phyloP scores from a whole-genome alignment of 2,329 filamentous ascomycete genomes.

The Apiospora arundinis region DNA sequence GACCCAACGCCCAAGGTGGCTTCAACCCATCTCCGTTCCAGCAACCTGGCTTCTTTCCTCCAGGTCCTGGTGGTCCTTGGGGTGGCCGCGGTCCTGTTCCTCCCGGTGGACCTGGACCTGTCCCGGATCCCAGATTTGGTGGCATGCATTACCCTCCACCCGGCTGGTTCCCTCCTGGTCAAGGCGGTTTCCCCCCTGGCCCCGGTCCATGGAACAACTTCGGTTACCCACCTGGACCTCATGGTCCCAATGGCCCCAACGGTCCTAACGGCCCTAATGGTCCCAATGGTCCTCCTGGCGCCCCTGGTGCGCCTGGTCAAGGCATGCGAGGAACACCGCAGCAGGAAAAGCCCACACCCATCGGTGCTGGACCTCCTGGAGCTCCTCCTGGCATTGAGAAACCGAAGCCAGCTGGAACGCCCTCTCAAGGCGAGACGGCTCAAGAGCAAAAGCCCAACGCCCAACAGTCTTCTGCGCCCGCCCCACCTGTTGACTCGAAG shows the following conservation, averaged over 20 bases:
- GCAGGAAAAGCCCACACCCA: slow-evolving; percentile 56
- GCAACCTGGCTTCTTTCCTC: slow-evolving; percentile 55
- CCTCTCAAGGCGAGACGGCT: slow-evolving; percentile 52
- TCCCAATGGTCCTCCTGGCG: slow-evolving; percentile 49
- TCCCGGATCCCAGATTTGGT: slow-evolving; percentile 67
- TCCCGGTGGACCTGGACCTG: slow-evolving; percentile 66
- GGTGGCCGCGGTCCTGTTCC: slow-evolving; percentile 52
- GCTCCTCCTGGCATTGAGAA: slow-evolving; percentile 55
- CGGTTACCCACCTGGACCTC: slow-evolving; percentile 66
- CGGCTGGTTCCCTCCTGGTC: slow-evolving; percentile 80
- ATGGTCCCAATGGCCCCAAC: slow-evolving; percentile 56
- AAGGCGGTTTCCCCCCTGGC: slow-evolving; percentile 69
- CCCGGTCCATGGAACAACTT: slow-evolving; percentile 65
- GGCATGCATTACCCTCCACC: slow-evolving; percentile 81
- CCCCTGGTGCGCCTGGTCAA: slow-evolving; percentile 40
- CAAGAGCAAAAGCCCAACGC: slow-evolving; percentile 60
- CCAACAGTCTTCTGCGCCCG: slow-evolving; percentile 57
- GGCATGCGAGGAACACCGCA: slow-evolving; percentile 43
- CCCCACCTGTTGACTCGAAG: slow-evolving; percentile 73
- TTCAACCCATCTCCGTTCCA: slow-evolving; percentile 54
- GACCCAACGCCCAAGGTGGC: slow-evolving; percentile 41
- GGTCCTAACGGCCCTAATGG: slow-evolving; percentile 51
- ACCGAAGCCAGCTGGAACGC: slow-evolving; percentile 51
- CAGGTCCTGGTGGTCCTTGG: slow-evolving; percentile 60
- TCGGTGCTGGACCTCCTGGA: slow-evolving; percentile 54